phyloP scores from a whole-genome alignment of 2,329 filamentous ascomycete genomes.

The Huntiella abstrusa region DNA sequence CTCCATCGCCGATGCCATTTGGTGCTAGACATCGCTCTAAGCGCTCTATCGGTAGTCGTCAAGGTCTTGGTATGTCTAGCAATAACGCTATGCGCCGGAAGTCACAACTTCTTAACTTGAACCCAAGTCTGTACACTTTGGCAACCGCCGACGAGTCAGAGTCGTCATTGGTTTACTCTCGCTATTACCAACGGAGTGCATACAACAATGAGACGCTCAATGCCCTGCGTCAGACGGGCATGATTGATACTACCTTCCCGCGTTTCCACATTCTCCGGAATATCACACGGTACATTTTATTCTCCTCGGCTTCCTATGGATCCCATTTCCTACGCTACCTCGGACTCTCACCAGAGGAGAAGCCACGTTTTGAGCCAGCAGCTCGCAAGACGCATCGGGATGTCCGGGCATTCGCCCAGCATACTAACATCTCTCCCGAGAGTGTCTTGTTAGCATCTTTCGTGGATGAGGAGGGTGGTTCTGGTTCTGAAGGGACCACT shows the following conservation, averaged over 20 bases:
- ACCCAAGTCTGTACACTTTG: slow-evolving; percentile 41
- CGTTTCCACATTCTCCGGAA: slow-evolving; percentile 39
- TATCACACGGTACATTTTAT: slow-evolving; percentile 45
- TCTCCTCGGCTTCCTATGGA: slow-evolving; percentile 48
- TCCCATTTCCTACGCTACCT: slow-evolving; percentile 43
- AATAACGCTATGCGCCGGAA: slow-evolving; percentile 1
- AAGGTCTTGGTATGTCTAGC: slow-evolving; percentile 1
- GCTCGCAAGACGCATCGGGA: slow-evolving; percentile 36
- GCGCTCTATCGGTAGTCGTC: slow-evolving; percentile 4
- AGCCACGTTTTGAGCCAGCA: slow-evolving; percentile 19
- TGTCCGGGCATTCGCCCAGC: slow-evolving; percentile 42
- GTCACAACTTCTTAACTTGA: slow-evolving; percentile 15
- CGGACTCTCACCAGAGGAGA: slow-evolving; percentile 35
- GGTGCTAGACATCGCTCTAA: slow-evolving; percentile 3
- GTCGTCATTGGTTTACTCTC: slow-evolving; percentile 31
- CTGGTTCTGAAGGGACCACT: slow-evolving; percentile 44
- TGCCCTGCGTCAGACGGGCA: slow-evolving; percentile 31
- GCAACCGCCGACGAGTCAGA: slow-evolving; percentile 33
- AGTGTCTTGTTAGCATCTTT: slow-evolving; percentile 51
- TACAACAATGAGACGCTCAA: slow-evolving; percentile 31
- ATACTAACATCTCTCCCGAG: slow-evolving; percentile 37
- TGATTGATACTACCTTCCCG: slow-evolving; percentile 40
- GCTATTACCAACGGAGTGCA: slow-evolving; percentile 28
- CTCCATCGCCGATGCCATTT: slow-evolving; percentile 7
- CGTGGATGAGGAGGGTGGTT: slow-evolving; percentile 48